Evolutionary conservation across 2,329 filamentous ascomycete species (phyloP).

Genomic region (Epicoccum sorghinum): DNA sequence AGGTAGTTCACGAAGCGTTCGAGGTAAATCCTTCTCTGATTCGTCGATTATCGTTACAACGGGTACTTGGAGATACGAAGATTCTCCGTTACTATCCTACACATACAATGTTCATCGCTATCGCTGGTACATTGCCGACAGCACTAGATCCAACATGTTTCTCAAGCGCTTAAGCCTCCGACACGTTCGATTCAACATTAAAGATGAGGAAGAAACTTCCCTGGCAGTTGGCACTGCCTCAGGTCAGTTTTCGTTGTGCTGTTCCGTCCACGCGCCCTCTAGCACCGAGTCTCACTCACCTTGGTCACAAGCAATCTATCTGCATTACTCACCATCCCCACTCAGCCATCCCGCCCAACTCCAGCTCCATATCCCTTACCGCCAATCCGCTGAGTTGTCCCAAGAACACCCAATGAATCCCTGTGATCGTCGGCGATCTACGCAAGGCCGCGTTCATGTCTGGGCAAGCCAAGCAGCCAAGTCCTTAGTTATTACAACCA

Average conservation of each 20-base stretch:
- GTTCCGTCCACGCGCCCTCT: too few species aligned
- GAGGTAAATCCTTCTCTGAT: too few species aligned
- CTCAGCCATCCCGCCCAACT: background rate
- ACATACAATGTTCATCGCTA: too few species aligned
- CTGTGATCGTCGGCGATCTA: conserved; percentile 15
- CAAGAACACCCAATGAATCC: background rate
- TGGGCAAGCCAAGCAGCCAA: conserved; percentile 19
- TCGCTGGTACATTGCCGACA: too few species aligned
- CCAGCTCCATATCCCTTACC: conserved; percentile 3
- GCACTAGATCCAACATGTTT: too few species aligned
- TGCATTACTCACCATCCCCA: background rate
- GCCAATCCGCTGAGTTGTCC: conserved; percentile 1
- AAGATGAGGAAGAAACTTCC: background rate
- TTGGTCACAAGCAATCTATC: conserved; percentile 1
- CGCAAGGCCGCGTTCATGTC: conserved; percentile 13
- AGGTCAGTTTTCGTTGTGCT: background rate
- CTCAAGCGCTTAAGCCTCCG: too few species aligned
- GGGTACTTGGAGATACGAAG: too few species aligned
- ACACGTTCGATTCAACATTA: too few species aligned
- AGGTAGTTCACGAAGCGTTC: too few species aligned
- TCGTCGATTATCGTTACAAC: too few species aligned
- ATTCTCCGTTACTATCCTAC: too few species aligned
- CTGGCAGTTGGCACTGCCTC: background rate
- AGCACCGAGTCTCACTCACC: background rate
- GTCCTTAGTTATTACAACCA: conserved; percentile 3